These are phyloP conservation scores for Arxiozyma heterogenica DNA, from an alignment of 1,139 yeast genomes.

Conservation along the genomic window DNA sequence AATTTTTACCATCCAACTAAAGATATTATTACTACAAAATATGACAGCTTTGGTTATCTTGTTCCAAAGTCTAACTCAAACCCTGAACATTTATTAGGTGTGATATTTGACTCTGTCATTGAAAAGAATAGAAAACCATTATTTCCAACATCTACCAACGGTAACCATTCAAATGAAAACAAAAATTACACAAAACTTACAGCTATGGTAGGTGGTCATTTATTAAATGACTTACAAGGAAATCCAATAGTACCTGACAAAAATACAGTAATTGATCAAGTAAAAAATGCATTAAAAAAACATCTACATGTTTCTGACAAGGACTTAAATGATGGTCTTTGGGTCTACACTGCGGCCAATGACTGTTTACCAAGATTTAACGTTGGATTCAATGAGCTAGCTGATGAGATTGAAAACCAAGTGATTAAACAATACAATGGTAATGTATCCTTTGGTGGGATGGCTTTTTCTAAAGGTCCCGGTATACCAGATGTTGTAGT, in stretches of 20 bases:
- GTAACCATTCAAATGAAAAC: conserved; percentile 12
- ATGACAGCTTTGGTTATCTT: conserved; percentile 77
- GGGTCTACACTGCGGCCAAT: conserved; percentile 27
- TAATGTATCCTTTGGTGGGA: conserved; percentile 62
- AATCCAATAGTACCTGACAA: conserved; percentile 37
- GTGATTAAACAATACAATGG: conserved; percentile 34
- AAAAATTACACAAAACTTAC: conserved; percentile 58
- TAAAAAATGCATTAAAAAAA: conserved; percentile 40
- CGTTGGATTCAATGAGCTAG: conserved; percentile 56
- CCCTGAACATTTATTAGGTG: conserved; percentile 64
- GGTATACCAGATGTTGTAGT: conserved; percentile 86
- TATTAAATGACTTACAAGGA: conserved; percentile 32
- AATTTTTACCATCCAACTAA: conserved; percentile 48
- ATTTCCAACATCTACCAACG: conserved; percentile 15
- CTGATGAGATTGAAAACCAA: conserved; percentile 33
- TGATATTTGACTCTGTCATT: conserved; percentile 81
- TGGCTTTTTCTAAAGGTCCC: conserved; percentile 71
- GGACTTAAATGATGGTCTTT: conserved; percentile 29
- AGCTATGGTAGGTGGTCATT: conserved; percentile 84
- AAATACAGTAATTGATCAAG: conserved; percentile 38
- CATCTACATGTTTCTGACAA: conserved; percentile 43
- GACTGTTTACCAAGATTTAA: conserved; percentile 76
- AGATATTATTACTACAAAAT: conserved; percentile 28
- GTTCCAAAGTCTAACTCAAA: conserved; percentile 55
- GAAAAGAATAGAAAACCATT: conserved; percentile 39